Evolutionary conservation across 345 rosid genomes (phyloP).

Genomic region (Corchorus olitorius): DNA sequence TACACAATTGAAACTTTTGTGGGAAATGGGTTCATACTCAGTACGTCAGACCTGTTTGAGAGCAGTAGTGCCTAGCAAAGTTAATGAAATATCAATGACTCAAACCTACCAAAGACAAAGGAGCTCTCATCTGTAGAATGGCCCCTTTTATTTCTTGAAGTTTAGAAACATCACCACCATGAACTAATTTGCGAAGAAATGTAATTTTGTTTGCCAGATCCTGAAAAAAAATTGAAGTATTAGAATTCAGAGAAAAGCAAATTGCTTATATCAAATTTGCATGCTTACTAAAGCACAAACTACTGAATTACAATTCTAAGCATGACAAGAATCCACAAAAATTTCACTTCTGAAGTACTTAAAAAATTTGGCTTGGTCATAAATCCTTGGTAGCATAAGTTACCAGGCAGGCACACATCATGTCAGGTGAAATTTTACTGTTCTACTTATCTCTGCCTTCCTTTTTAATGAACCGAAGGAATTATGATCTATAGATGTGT

Average conservation of each 20-base stretch:
- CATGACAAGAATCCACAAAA: neutral
- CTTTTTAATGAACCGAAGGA: neutral
- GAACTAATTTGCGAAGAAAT: constrained; percentile 32
- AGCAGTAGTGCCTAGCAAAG: neutral
- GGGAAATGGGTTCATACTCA: neutral
- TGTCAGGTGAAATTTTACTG: neutral
- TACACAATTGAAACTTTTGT: neutral
- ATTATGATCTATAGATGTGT: neutral
- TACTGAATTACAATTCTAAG: neutral
- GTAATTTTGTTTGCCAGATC: constrained; percentile 44
- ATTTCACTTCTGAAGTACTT: neutral
- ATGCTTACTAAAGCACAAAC: neutral
- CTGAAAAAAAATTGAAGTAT: constrained; percentile 28
- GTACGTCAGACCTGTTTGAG: neutral
- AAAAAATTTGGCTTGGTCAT: neutral
- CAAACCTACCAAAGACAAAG: constrained; percentile 34
- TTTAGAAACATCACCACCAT: constrained; percentile 51
- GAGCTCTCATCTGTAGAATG: constrained; percentile 43
- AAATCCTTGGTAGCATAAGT: neutral
- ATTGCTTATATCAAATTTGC: neutral
- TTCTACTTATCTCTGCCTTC: neutral
- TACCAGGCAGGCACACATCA: neutral
- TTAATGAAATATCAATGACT: constrained; percentile 5
- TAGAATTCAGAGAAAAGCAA: neutral
- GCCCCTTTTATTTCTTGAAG: constrained; percentile 53